Evolutionary conservation across 345 rosid genomes (phyloP).

Genomic region (Draba incana): DNA sequence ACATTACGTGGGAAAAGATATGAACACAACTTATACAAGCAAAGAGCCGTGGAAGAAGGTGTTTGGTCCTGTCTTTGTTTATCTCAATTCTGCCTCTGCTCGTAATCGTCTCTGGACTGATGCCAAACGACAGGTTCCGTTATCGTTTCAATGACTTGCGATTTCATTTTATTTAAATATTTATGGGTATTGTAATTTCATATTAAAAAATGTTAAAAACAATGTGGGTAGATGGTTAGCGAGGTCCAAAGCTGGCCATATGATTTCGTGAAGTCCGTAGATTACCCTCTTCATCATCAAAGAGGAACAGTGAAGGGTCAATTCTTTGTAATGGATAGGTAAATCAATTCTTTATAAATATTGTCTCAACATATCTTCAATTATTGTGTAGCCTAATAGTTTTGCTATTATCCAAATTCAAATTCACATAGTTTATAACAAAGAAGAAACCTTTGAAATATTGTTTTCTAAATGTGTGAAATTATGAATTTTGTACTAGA

Average conservation of each 20-base stretch:
- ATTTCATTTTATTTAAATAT: neutral
- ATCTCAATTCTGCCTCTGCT: constrained; percentile 61
- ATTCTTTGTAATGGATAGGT: constrained; percentile 62
- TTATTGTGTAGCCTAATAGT: too few relatives aligned
- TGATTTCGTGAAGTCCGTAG: constrained; percentile 52
- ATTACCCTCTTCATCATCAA: constrained; percentile 54
- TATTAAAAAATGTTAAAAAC: too few relatives aligned
- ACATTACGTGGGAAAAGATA: constrained; percentile 71
- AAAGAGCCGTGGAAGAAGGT: constrained; percentile 84
- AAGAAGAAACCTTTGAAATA: too few relatives aligned
- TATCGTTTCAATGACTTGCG: neutral
- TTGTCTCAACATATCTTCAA: neutral
- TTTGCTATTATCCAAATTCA: too few relatives aligned
- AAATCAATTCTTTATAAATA: neutral
- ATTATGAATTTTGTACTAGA: constrained; percentile 37
- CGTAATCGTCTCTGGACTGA: constrained; percentile 62
- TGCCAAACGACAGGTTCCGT: constrained; percentile 71
- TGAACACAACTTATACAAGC: constrained; percentile 49
- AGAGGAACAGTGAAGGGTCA: constrained; percentile 70
- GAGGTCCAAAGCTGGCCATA: constrained; percentile 82
- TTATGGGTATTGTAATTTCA: too few relatives aligned
- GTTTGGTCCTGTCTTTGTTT: constrained; percentile 78
- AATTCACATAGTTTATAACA: too few relatives aligned
- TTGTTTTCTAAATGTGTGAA: neutral
- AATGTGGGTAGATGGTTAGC: constrained; percentile 55